Evolutionary conservation across 257 asterid genomes (phyloP), one percentile per base, ranked within the genome.

Genomic region (Vinca minor): DNA sequence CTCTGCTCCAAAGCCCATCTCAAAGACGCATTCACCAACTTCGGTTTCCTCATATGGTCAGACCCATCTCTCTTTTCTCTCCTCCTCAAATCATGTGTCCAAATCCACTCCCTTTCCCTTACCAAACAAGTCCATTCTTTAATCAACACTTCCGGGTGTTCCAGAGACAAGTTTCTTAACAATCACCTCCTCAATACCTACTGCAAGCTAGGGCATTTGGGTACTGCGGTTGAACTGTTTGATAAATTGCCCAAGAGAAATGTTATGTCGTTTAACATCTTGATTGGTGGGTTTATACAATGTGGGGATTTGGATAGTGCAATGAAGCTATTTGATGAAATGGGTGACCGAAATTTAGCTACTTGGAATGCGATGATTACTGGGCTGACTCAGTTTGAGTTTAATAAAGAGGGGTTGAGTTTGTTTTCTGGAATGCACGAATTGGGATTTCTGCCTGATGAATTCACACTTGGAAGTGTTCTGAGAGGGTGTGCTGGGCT

Each of bases 401-500:
- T 70, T 34, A 87, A 89, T n/a, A 82, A 77, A 18, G 86, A 80
- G 53, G 96, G 87, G 4, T 63, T 81, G 79, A 68, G 63, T 50
- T 58, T 81, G 77, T 88, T 88, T 68, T 23, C 73, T 5, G 36
- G 38, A 44, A 88, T 92, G 98, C 94, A 74, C 56, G 26, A 41
- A 14, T 42, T 61, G 35, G 96, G 93, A 35, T 83, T 79, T 48
- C 74, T 57, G 5, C 88, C 95, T 6, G 96, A 92, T 66, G 90
- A 61, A 0, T 92, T 76, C 66, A 87, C 98, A 10, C 66, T 92
- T 49, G 89, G 82, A 62, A 92, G 95, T 71, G 95, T 87, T 65
- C 59, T 83, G 70, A 79, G 87, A 73, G 96, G 93, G 3, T 92
- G 98, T 67, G 98, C 98, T 18, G 98, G 96, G 7, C 69, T 89